Evolutionary conservation across 768 basidiomycete genomes (phyloP), one percentile per base, ranked within the genome.

Genomic region (Auriscalpium vulgare): DNA sequence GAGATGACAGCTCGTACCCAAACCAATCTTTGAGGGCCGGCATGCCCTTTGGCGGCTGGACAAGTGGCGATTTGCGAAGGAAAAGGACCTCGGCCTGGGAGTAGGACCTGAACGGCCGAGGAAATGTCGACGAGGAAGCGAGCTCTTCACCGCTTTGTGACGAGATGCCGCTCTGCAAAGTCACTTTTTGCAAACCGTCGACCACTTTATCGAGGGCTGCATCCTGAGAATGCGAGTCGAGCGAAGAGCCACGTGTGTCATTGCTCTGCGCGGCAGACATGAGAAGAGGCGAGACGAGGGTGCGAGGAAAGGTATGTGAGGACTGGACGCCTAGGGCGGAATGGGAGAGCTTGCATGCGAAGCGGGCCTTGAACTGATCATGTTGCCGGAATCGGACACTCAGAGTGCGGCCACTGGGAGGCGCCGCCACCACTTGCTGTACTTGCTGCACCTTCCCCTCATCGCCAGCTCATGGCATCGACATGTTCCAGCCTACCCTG

Each of bases 1-100:
- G 23, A 40, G 3, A 36, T 56, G 40, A n/a, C 59, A 56, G 53
- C 40, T 74, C 82, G 57, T 68, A 93, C 91, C 91, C 91, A 71
- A 92, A 93, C 91, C 91, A 93, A 47, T 86, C 82, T 72, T 85
- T 91, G 51, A 93, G 72, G 47, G 81, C 75, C 50, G 91, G 91
- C 91, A 93, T 91, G 61, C 81, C 81, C 51, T 73, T 66, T 7
- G 91, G 91, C 23, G 76, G 73, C 58, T 78, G 75, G 23, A 93
- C 86, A 43, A 92, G 72, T 21, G 88, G 85, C n/a, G 91, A 92
- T 59, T 79, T 80, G 60, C 81, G 78, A 19, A 93, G 78, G 54
- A 71, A 69, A 52, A 93, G 80, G 40, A 91, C 71, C 59, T 91
- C 83, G 49, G 75, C 65, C 50, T 88, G 83, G 65, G 84, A 77